Evolutionary conservation across 768 basidiomycete species (phyloP), one percentile per base, ranked within the genome.

Genomic region (Sutorius australiensis): DNA sequence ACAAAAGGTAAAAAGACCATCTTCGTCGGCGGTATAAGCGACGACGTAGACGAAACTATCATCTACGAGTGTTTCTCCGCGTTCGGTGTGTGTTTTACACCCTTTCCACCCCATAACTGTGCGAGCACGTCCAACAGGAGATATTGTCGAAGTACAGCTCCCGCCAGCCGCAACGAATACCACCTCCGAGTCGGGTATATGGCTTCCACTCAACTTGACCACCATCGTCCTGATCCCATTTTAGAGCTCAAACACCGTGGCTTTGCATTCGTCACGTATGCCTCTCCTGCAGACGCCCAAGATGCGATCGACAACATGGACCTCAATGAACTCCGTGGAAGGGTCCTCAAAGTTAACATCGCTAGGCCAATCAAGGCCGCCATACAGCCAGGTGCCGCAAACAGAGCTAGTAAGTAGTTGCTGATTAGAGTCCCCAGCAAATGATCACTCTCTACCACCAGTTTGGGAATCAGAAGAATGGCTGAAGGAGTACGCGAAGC

Each of bases 231-330:
- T 58, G 17, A 57, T 19, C 27, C 33, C 19, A 17, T 17, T 31
- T 11, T 53, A 88, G 88, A 87, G 56, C 71, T 72, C n/a, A 92
- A 89, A 73, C 91, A 92, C 68, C 84, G 93, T 41, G 95, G 95
- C 10, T 98, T 94, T 73, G 95, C 87, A 9, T 98, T 98, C 66
- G 82, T 98, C 44, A 94, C 93, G 2, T 98, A 82, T 67, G 73
- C 83, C 11, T 87, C 86, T 7, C 67, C 88, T 9, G 79, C 80
- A 21, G 92, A 95, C 70, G 94, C 95, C 5, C 88, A 91, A 65
- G 95, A 98, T 67, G 95, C 95, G 28, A 95, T 98, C 55, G 95
- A 98, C 77, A 98, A 98, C 73, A 98, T 94, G 91, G 94, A 98
- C 71, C 75, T 95, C 71, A 97, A 95, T 64, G 94, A 95, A 67